Evolutionary conservation across 1,284 basidiomycete genomes (phyloP).

Genomic region (Cronartium quercuum): DNA sequence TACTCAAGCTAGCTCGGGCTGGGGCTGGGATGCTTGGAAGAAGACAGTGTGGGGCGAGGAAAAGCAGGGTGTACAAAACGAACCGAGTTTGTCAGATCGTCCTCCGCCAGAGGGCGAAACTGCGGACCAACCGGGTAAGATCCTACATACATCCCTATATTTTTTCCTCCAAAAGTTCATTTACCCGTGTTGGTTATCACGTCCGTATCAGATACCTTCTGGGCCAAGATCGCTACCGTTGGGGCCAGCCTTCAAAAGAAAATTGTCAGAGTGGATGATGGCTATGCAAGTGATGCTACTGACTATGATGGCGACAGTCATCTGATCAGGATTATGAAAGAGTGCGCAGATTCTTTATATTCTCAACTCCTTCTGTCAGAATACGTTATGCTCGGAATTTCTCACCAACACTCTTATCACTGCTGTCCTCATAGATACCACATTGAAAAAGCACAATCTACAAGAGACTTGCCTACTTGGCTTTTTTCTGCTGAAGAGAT

Average conservation of each 20-base stretch:
- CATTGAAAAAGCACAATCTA: slow-evolving; percentile 20
- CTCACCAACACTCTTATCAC: not conserved
- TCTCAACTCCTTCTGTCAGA: not conserved
- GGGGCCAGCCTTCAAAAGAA: slow-evolving; percentile 25
- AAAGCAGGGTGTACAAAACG: not conserved
- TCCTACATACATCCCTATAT: not conserved
- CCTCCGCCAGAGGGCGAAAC: not conserved
- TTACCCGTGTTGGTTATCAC: not conserved
- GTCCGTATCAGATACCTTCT: slow-evolving; percentile 19
- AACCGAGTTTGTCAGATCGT: too few relatives aligned
- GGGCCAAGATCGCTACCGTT: slow-evolving; percentile 28
- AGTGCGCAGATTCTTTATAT: not conserved
- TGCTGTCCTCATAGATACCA: slow-evolving; percentile 1
- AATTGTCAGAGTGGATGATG: slow-evolving; percentile 14
- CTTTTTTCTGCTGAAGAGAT: slow-evolving; percentile 20
- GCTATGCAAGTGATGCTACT: slow-evolving; percentile 35
- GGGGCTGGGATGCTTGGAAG: slow-evolving; percentile 28
- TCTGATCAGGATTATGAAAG: slow-evolving; percentile 38
- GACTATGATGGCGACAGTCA: slow-evolving; percentile 39
- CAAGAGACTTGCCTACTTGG: slow-evolving; percentile 30
- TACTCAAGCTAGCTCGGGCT: not conserved
- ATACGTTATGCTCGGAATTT: not conserved
- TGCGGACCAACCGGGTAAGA: slow-evolving; percentile 4
- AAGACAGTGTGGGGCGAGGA: slow-evolving; percentile 37
- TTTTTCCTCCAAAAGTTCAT: not conserved